Evolutionary conservation across 2,329 filamentous ascomycete species (phyloP).

Genomic region (Pseudopithomyces chartarum): DNA sequence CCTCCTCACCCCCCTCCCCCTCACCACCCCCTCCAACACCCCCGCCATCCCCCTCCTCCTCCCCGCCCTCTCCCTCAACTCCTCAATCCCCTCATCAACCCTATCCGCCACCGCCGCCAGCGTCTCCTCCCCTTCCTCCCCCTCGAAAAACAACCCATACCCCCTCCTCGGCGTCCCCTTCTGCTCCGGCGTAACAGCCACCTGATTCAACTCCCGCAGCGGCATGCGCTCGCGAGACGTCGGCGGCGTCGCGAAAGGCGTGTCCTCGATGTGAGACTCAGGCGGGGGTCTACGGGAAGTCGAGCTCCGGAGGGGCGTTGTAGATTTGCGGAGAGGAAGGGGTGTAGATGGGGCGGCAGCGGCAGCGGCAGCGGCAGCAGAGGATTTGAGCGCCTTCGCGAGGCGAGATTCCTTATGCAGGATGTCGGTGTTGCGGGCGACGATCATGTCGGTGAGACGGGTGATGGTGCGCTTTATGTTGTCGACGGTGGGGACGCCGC

Average conservation of each 20-base stretch:
- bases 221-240: constrained; percentile 37
- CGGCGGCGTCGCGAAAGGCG: constrained; percentile 46
- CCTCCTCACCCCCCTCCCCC: constrained; percentile 37
- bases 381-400: constrained; percentile 56
- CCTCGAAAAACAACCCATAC: constrained; percentile 43
- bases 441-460: constrained; percentile 91
- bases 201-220: constrained; percentile 36
- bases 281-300: constrained; percentile 23
- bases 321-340: not conserved
- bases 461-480: constrained; percentile 88
- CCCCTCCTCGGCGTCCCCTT: constrained; percentile 32
- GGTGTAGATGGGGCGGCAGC: not conserved
- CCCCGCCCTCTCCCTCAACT: constrained; percentile 39
- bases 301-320: constrained; percentile 22
- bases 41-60: constrained; percentile 46
- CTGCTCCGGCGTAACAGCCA: constrained; percentile 37
- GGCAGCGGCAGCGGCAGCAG: not conserved
- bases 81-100: constrained; percentile 47
- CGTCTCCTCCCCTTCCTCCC: constrained; percentile 31
- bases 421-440: constrained; percentile 88
- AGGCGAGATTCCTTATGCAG: constrained; percentile 89
- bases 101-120: constrained; percentile 45
- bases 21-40: constrained; percentile 44
- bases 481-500: constrained; percentile 78
- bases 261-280: constrained; percentile 23